A percentile compares a stretch with the other conserved stretches of the same genome.
Evolutionary conservation across 306 rosid genomes (phyloP).

Genomic region (Vigna nakashimae): DNA sequence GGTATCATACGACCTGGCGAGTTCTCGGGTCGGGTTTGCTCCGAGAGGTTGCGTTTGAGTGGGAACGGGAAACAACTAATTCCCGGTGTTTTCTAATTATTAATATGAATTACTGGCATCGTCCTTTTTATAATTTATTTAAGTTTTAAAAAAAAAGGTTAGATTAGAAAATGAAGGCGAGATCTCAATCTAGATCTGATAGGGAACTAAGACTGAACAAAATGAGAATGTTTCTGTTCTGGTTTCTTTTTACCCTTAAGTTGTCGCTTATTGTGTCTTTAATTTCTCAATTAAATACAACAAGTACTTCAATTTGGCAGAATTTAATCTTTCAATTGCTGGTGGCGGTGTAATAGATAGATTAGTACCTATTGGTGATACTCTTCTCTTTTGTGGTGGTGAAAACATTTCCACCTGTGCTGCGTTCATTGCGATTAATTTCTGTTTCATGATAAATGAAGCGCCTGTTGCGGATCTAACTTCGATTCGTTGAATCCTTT

Average conservation of each 20-base stretch:
- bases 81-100: slow-evolving; percentile 38
- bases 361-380: not conserved
- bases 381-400: not conserved
- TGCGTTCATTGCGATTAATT: too few species aligned
- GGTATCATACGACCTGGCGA: slow-evolving; percentile 73
- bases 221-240: slow-evolving; percentile 38
- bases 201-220: slow-evolving; percentile 19
- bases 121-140: not conserved
- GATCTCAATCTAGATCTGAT: slow-evolving; percentile 20
- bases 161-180: slow-evolving; percentile 30
- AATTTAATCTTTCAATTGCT: not conserved
- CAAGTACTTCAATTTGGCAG: not conserved
- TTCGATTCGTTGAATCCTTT: not conserved
- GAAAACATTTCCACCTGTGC: not conserved
- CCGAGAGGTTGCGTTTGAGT: slow-evolving; percentile 76
- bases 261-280: slow-evolving; percentile 25
- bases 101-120: slow-evolving; percentile 6
- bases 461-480: not conserved
- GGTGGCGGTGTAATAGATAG: not conserved
- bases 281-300: slow-evolving; percentile 26
- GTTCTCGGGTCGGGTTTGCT: slow-evolving; percentile 88
- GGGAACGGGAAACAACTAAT: slow-evolving; percentile 35
- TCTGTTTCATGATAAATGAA: too few species aligned
- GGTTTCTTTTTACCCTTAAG: not conserved
- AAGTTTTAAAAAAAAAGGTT: not conserved